Evolutionary conservation across 306 rosid genomes (phyloP), one percentile per base, ranked within the genome.

Genomic region (Dryas octopetala): DNA sequence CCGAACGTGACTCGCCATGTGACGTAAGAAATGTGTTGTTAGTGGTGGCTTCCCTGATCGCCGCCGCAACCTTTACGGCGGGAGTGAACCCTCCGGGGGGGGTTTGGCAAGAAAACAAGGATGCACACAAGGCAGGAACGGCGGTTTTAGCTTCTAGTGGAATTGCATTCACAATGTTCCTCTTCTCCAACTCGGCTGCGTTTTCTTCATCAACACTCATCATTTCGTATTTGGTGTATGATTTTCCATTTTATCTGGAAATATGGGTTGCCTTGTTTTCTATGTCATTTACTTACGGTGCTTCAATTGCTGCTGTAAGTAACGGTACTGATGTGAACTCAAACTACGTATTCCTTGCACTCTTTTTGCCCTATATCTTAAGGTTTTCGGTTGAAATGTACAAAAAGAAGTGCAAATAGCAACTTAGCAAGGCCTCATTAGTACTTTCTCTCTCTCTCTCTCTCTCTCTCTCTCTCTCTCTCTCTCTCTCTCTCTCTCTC

Each of bases 171-270:
- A 68, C 8, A 4, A 2, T 14, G 26, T 50, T 68, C 14, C 44
- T 68, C 28, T 68, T 13, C 59, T 3, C 7, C 0, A 68, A 28
- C 46, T 7, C 73, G 4, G 47, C 26, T 0, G 14, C 73, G 13
- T 49, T 49, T 14, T 49, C 47, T 14, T 49, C 59, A 53, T 50
- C 73, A 3, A 49, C 5, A 1, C 0, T 48, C 2, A 46, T 68
- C 59, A 49, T 68, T 15, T 3, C 4, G 4, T 26, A 4, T 49
- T 59, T 68, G 13, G 59, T 68, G 59, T 0, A 0, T 49, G 13
- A 68, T 53, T 68, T 68, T 49, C 73, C 59, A 7, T 68, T 68
- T 49, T 13, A 26, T 68, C 45, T 68, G 47, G 59, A 68, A 59
- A 68, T 68, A 26, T 15, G 73, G 47, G n/a, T 68, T 12, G 47